These are phyloP conservation scores for Diddensiella santjacobensis DNA, from an alignment of 805 yeast genomes.

Conservation along the genomic window DNA sequence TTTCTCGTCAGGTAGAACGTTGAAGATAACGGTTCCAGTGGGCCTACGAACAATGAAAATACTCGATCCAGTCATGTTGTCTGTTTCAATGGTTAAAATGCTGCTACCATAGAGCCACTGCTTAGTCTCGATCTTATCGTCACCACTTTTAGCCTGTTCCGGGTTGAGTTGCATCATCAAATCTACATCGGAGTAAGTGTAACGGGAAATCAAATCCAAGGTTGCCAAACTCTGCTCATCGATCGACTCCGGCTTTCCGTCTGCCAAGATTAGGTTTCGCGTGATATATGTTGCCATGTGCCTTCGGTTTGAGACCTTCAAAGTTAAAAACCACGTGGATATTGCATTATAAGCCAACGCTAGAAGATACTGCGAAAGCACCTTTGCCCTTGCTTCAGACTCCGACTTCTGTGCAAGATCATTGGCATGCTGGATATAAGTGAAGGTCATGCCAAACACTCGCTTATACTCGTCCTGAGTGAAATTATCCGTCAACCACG, in stretches of 20 bases:
- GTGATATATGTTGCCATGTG: constrained; percentile 60
- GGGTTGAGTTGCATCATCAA: constrained; percentile 40
- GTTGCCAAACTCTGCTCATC: constrained; percentile 59
- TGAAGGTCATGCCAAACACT: constrained; percentile 80
- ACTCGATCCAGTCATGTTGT: constrained; percentile 49
- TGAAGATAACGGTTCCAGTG: constrained; percentile 54
- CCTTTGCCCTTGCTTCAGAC: constrained; percentile 35
- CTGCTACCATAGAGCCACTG: constrained; percentile 63
- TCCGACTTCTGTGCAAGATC: constrained; percentile 42
- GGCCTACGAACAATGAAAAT: constrained; percentile 55
- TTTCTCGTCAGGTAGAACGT: constrained; percentile 31
- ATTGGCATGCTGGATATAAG: constrained; percentile 66
- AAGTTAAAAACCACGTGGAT: constrained; percentile 65
- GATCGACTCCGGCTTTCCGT: constrained; percentile 28
- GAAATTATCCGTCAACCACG: constrained; percentile 64
- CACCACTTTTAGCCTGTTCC: not conserved
- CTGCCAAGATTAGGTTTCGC: constrained; percentile 48
- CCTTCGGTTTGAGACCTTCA: constrained; percentile 55
- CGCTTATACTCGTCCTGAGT: constrained; percentile 73
- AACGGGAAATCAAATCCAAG: constrained; percentile 64
- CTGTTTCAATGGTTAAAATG: constrained; percentile 54
- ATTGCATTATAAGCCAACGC: constrained; percentile 66
- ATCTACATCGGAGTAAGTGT: constrained; percentile 61
- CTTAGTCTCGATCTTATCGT: constrained; percentile 20
- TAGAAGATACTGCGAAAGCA: constrained; percentile 55